These are phyloP conservation scores for Pichia sp. DNA, from an alignment of 1,139 yeast species.

Conservation along the genomic window DNA sequence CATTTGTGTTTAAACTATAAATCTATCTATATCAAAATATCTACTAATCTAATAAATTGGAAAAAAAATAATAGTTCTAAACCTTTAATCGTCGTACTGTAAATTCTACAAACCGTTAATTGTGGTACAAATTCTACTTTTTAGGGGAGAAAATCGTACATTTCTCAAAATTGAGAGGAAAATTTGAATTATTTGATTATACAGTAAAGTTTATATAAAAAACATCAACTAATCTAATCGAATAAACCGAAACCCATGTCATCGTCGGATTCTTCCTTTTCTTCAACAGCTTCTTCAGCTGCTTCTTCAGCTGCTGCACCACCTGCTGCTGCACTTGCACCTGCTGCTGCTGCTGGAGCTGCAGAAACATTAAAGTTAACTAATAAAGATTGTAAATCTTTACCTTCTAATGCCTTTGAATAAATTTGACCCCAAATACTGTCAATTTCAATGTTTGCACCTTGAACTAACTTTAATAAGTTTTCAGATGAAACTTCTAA, in stretches of 20 bases:
- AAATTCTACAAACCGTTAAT: not conserved
- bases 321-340: constrained; percentile 49
- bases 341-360: constrained; percentile 55
- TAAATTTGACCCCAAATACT: constrained; percentile 74
- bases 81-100: not conserved
- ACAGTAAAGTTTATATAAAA: constrained; percentile 1
- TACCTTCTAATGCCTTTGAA: constrained; percentile 74
- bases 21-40: constrained; percentile 4
- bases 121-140: not conserved
- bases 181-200: not conserved
- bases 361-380: constrained; percentile 73
- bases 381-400: constrained; percentile 69
- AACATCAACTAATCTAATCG: constrained; percentile 40
- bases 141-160: not conserved
- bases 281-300: constrained; percentile 51
- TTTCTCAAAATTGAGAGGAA: too few species aligned
- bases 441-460: constrained; percentile 67
- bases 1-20: constrained; percentile 5
- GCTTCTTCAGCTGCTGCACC: constrained; percentile 53
- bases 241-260: constrained; percentile 79
- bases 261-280: constrained; percentile 52
- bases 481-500: constrained; percentile 72
- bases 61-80: too few species aligned
- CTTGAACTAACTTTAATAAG: constrained; percentile 59
- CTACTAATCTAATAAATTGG: constrained; percentile 2